These are phyloP conservation scores for Chrysoporthe austroafricana DNA, from an alignment of 2,329 filamentous ascomycete genomes.

Conservation along the genomic window DNA sequence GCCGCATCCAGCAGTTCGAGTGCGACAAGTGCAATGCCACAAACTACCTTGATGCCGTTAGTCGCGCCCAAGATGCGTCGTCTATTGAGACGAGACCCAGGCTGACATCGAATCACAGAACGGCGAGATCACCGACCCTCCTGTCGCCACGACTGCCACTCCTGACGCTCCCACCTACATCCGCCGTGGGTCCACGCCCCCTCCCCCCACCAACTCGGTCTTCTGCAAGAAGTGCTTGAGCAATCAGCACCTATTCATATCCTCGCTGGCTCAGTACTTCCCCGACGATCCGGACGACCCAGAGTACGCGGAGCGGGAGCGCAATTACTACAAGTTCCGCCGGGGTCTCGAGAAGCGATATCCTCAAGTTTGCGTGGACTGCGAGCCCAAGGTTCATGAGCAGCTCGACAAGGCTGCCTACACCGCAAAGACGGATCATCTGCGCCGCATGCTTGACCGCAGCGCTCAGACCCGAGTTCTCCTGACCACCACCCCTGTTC, in stretches of 20 bases:
- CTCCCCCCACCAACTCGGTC: slow-evolving; percentile 43
- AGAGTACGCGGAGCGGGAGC: slow-evolving; percentile 70
- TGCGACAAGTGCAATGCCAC: slow-evolving; percentile 81
- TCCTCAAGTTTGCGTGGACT: slow-evolving; percentile 83
- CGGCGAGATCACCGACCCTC: slow-evolving; percentile 89
- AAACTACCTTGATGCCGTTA: slow-evolving; percentile 87
- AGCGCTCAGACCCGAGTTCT: slow-evolving; percentile 51
- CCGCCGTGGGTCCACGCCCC: slow-evolving; percentile 48
- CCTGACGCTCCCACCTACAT: slow-evolving; percentile 48
- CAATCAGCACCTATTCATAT: slow-evolving; percentile 83
- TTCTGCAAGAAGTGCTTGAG: slow-evolving; percentile 82
- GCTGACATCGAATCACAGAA: slow-evolving; percentile 54
- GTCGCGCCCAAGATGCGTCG: slow-evolving; percentile 28
- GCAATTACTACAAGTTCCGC: slow-evolving; percentile 71
- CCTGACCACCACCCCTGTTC: slow-evolving; percentile 46
- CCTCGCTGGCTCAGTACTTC: slow-evolving; percentile 79
- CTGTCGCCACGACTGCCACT: slow-evolving; percentile 60
- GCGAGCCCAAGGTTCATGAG: slow-evolving; percentile 73
- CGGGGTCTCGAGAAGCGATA: slow-evolving; percentile 78
- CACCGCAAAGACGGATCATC: slow-evolving; percentile 79
- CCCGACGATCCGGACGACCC: slow-evolving; percentile 67
- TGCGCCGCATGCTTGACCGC: slow-evolving; percentile 75
- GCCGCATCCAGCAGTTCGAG: slow-evolving; percentile 66
- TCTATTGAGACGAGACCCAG: background rate
- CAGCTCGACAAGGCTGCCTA: slow-evolving; percentile 75